phyloP scores from a whole-genome alignment of 768 basidiomycete species.

The Collybia nuda region DNA sequence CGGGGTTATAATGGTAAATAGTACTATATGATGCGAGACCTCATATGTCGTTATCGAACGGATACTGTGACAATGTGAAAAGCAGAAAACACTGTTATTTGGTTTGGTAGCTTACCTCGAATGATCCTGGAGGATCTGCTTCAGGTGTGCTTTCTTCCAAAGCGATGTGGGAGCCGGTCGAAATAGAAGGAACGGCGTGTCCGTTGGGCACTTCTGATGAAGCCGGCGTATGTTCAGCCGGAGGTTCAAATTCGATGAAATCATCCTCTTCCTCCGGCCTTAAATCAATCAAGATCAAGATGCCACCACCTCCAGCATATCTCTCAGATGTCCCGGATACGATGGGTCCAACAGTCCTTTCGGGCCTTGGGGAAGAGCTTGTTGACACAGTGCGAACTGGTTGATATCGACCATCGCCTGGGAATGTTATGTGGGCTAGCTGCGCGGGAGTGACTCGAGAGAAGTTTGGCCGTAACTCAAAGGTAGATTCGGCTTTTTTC shows the following conservation, averaged over 20 bases:
- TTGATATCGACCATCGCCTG: slow-evolving; percentile 75
- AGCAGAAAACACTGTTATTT: too few relatives aligned
- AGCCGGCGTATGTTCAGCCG: slow-evolving; percentile 25
- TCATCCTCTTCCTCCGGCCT: slow-evolving; percentile 71
- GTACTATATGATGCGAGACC: not conserved
- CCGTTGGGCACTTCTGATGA: slow-evolving; percentile 25
- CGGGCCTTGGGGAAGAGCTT: slow-evolving; percentile 32
- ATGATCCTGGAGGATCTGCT: slow-evolving; percentile 72
- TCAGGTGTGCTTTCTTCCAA: slow-evolving; percentile 73
- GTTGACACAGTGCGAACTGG: slow-evolving; percentile 83
- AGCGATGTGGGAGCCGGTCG: slow-evolving; percentile 58
- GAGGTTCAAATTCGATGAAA: slow-evolving; percentile 61
- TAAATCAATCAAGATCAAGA: slow-evolving; percentile 78
- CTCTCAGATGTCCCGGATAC: slow-evolving; percentile 45
- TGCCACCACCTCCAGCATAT: slow-evolving; percentile 82
- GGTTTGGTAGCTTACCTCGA: slow-evolving; percentile 63
- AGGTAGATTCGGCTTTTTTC: slow-evolving; percentile 73
- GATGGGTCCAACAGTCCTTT: slow-evolving; percentile 30
- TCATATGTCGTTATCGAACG: slow-evolving; percentile 69
- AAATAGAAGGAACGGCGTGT: slow-evolving; percentile 26
- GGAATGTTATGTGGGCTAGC: slow-evolving; percentile 81
- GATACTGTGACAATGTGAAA: slow-evolving; percentile 50
- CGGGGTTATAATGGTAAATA: not conserved
- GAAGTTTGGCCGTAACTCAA: slow-evolving; percentile 80
- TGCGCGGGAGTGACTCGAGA: slow-evolving; percentile 92